Base-by-base conservation (phyloP, 768 basidiomycete genomes). In the Naganishia onofrii region DNA sequence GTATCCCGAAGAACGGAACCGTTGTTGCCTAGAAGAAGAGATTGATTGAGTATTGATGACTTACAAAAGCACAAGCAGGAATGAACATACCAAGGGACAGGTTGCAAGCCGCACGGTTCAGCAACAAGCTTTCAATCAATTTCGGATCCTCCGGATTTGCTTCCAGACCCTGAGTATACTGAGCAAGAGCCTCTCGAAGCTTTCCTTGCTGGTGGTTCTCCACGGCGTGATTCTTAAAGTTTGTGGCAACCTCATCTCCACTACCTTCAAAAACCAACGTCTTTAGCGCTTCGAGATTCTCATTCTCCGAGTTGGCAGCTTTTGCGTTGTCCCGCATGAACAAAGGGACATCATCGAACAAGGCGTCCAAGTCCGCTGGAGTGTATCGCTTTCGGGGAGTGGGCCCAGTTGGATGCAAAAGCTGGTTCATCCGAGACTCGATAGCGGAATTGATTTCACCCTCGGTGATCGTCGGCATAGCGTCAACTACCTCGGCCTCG, bases 161-260 rank as follows among this genome's bases (percentile, higher is more conserved):
- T 68, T 93, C 91, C 29, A 98, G 75, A 0, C 90, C 95, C 79
- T 94, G 91, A 0, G 89, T 88, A 79, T 98, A 99, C 79, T 97
- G 96, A 0, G 88, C 87, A 9, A 89, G 71, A 0, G 96, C 96
- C 79, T 98, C 93, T 44, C 91, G 86, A 80, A 87, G 90, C 52
- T 91, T 86, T 77, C 91, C 92, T 32, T 89, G 89, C 73, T 88
- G 89, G 83, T 90, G 95, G 76, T 95, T 92, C 67, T 94, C 93
- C 78, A 97, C 98, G 5, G 93, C 96, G 78, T 95, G 92, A 66
- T 92, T 88, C 80, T 96, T 97, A 82, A 97, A 96, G 77, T 90
- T 93, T 71, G 87, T 85, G 0, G 95, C 92, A 73, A 92, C 84
- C 80, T 98, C 96, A 83, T 97, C 91, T 66, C 93, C 89, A 19